Evolutionary conservation across 1,284 basidiomycete genomes (phyloP), one percentile per base, ranked within the genome.

Genomic region (Irpex lacteus): DNA sequence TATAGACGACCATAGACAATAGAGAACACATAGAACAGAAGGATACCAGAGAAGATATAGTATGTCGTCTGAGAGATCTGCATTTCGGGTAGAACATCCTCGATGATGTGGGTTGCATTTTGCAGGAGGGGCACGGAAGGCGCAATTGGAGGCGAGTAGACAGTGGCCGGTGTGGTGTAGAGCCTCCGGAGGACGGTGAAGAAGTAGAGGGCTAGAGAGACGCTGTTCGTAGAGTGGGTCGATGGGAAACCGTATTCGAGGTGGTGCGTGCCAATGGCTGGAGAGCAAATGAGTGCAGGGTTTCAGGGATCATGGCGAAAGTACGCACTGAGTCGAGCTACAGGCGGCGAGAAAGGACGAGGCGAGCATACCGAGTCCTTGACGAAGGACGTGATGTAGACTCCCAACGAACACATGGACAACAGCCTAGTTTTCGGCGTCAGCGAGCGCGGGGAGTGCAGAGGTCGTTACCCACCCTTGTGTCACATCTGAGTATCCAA

Each of bases 201-300:
- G 68, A 93, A 79, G 74, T 90, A 92, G 3, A 97, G 82, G 0
- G 94, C 95, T 67, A 97, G 93, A 44, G 94, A 95, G 62, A 96
- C 85, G 58, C 88, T 87, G 74, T 97, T 98, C 1, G 96, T 95
- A 1, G 95, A 94, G 73, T 99, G 97, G 0, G 96, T 98, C 0
- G 96, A 98, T 0, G 96, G 96, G 73, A 98, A 98, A 15, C 97
- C 96, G 73, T 95, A 96, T 77, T 95, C 93, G 2, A 93, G 82
- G 69, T 95, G 92, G 72, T 95, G 94, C 6, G 34, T 60, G 47
- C 92, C 91, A 68, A 95, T 91, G 2, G 90, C 93, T 95, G 69
- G 44, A 15, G 40, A 58, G 52, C 64, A 19, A 53, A 59, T 21
- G 4, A 18, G n/a, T 32, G 32, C 44, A 18, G 11, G n/a, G 6